A percentile compares a stretch with the other conserved stretches of the same genome.
Evolutionary conservation across 2,329 filamentous ascomycete genomes (phyloP).

Genomic region (Ophiostoma perfectum): DNA sequence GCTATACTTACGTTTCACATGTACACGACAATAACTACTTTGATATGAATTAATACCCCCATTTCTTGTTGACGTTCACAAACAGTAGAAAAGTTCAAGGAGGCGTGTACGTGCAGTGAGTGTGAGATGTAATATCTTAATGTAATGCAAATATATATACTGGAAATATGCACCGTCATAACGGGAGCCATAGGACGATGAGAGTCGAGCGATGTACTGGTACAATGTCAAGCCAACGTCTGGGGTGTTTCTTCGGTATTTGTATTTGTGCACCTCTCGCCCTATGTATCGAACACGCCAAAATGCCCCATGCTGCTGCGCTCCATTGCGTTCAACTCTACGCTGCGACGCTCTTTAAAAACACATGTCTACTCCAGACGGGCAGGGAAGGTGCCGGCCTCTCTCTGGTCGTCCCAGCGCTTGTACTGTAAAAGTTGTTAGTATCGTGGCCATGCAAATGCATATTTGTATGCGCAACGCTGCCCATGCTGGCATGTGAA

Average conservation of each 20-base stretch:
- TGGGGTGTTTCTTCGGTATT: slow-evolving; percentile 17
- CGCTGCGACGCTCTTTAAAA: not conserved
- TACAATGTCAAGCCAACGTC: slow-evolving; percentile 19
- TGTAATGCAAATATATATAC: slow-evolving; percentile 11
- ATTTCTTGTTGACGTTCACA: too few species aligned
- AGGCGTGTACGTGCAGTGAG: too few species aligned
- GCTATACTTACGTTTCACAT: not conserved
- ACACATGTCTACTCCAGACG: slow-evolving; percentile 51
- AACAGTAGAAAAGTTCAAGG: too few species aligned
- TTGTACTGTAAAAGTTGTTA: slow-evolving; percentile 48
- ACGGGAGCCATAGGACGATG: not conserved
- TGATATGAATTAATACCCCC: too few species aligned
- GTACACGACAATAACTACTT: not conserved
- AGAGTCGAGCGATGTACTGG: slow-evolving; percentile 10
- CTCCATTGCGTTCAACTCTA: slow-evolving; percentile 7
- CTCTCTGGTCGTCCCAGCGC: slow-evolving; percentile 96
- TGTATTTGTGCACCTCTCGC: slow-evolving; percentile 21
- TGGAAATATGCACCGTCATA: slow-evolving; percentile 1
- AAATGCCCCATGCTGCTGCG: not conserved
- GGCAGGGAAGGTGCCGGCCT: slow-evolving; percentile 63
- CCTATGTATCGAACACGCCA: slow-evolving; percentile 16
- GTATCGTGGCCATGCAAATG: not conserved
- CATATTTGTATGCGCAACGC: not conserved
- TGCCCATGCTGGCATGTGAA: not conserved
- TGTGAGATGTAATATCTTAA: not conserved